Conservation (phyloP, 2,329 filamentous ascomycete species). For the Hymenoscyphus scutula region DNA sequence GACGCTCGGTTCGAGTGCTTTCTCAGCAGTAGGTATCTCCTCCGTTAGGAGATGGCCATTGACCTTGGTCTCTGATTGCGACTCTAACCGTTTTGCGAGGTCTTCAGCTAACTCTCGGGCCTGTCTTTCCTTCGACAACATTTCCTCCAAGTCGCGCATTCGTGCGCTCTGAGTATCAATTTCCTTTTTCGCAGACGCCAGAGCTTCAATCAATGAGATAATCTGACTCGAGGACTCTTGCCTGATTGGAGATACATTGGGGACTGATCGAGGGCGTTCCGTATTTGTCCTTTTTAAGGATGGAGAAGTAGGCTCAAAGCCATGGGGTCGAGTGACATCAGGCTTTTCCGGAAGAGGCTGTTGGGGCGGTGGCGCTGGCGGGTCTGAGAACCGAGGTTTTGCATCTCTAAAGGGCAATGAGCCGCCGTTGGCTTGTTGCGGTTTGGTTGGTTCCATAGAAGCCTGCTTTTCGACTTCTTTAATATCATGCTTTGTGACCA, state of each 20-base stretch:
- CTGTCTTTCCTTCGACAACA: slow-evolving; percentile 74
- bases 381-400: slow-evolving; percentile 85
- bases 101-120: slow-evolving; percentile 85
- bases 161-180: slow-evolving; percentile 78
- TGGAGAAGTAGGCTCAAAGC: slow-evolving; percentile 48
- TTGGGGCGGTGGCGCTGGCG: slow-evolving; percentile 88
- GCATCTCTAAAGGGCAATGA: slow-evolving; percentile 61
- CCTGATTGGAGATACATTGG: slow-evolving; percentile 45
- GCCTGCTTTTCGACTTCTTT: slow-evolving; percentile 57
- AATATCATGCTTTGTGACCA: slow-evolving; percentile 70
- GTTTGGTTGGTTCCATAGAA: slow-evolving; percentile 47
- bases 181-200: slow-evolving; percentile 81
- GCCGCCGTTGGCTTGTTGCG: slow-evolving; percentile 45
- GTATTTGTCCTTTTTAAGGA: slow-evolving; percentile 74
- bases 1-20: slow-evolving; percentile 45
- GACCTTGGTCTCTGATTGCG: slow-evolving; percentile 46
- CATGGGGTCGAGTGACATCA: slow-evolving; percentile 56
- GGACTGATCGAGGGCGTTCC: slow-evolving; percentile 65
- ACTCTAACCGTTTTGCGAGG: slow-evolving; percentile 67
- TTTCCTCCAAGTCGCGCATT: slow-evolving; percentile 76
- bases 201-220: slow-evolving; percentile 76
- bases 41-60: slow-evolving; percentile 38
- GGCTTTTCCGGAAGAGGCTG: slow-evolving; percentile 93
- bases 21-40: slow-evolving; percentile 42
- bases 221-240: slow-evolving; percentile 68